Evolutionary conservation across 805 yeast genomes (phyloP), one percentile per base, ranked within the genome.

Genomic region (Candida verbasci): DNA sequence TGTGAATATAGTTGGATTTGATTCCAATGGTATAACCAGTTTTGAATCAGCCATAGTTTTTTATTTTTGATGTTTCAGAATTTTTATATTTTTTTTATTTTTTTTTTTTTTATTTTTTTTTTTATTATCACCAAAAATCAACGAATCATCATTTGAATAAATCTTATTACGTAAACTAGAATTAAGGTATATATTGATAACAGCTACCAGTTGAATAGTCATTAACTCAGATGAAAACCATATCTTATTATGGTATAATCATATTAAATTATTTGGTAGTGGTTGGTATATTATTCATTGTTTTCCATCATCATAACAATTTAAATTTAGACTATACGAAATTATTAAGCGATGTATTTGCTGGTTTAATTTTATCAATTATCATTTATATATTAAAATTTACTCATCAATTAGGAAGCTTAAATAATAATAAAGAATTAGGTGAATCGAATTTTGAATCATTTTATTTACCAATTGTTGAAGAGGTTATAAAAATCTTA

Each of bases 1-100:
- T 7, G 83, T 76, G 63, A 91, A 89, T 6, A 91, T 78, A 8
- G 72, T 82, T 0, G 98, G 98, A 49, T 88, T 86, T 6, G 94
- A 85, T 55, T 93, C 98, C 23, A 91, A 62, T 3, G 97, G 97
- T 9, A 88, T 79, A 11, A 86, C 91, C 10, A 56, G 38, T 37
- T 45, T 50, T 21, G 35, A 25, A 21, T 43, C 50, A 15, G 34
- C 14, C 38, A 30, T 35, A n/a, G n/a, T n/a, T n/a, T n/a, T 17
- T 12, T 11, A 29, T 7, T 18, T 18, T 18, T 18, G 21, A 18
- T 6, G n/a, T n/a, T n/a, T n/a, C n/a, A n/a, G n/a, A n/a, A n/a
- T n/a, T n/a, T n/a, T n/a, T n/a, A n/a, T n/a, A n/a, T n/a, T n/a
- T n/a, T n/a, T n/a, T n/a, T n/a, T n/a, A n/a, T n/a, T n/a, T n/a